Evolutionary conservation across 192 early-diverging fungal species (phyloP), one percentile per base, ranked within the genome.

Genomic region (Coemansia sp.): DNA sequence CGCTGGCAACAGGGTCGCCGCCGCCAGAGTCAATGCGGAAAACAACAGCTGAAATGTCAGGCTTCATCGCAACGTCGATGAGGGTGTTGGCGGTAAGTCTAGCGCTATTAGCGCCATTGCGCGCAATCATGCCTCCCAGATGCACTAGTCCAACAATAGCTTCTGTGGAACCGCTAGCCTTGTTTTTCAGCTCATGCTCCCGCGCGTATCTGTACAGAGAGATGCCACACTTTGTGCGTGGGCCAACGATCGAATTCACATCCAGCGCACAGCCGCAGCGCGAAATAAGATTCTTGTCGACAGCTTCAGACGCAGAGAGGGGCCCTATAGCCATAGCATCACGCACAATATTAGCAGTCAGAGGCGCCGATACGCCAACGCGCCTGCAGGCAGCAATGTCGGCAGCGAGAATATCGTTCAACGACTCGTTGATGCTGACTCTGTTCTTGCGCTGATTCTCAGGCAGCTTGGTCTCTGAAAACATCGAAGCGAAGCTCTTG

Each of bases 1-100:
- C 88, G 54, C 82, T 83, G 2, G 87, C 86, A 44, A 87, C 71
- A 8, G 81, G 77, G 50, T 88, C 88, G 53, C 89, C 88, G 19
- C 89, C 89, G 38, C 84, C 83, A 55, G 87, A 86, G 61, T 89
- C 86, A n/a, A 91, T 85, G 44, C 89, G 81, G 38, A 91, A 29
- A 6, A 91, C 87, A 40, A 91, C 74, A 4, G 81, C 84, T 7
- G 82, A 81, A 27, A 89, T 82, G 2, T 61, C 38, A 11, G 69
- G 57, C 50, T 89, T 84, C 25, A 68, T 61, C 4, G 84, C 88
- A 1, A 87, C 86, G 10, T 89, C 77, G 14, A 62, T 30, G 31
- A 87, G 64, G 5, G 84, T 74, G 27, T 73, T 79, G 9, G 81
- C 72, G 23, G 89, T 65, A 7, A 68, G 48, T 47, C 70, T 70